These are phyloP conservation scores for Penicillium samsonianum DNA, from an alignment of 495 filamentous ascomycete genomes.

Conservation along the genomic window DNA sequence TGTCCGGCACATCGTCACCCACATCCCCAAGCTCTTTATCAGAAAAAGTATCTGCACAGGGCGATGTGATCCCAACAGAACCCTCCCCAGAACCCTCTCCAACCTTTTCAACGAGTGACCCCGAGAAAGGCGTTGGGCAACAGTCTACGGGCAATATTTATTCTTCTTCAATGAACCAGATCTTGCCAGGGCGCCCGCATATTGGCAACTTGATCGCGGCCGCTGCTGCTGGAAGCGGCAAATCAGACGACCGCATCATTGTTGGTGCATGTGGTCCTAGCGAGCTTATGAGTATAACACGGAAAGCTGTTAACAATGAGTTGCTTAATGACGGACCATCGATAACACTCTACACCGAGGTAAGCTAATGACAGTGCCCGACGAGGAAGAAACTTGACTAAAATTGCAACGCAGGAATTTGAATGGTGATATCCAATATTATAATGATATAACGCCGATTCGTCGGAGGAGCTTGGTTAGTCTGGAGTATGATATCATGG, in stretches of 20 bases:
- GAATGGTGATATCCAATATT: neutral
- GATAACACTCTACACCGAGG: conserved; percentile 9
- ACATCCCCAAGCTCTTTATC: neutral
- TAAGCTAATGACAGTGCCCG: neutral
- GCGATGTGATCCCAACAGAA: neutral
- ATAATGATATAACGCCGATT: too few species aligned
- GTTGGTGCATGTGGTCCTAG: conserved; percentile 11
- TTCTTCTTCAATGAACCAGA: neutral
- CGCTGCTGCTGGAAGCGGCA: neutral
- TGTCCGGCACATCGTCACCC: neutral
- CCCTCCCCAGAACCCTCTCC: neutral
- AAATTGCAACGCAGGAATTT: neutral
- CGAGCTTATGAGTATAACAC: neutral
- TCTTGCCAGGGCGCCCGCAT: conserved; percentile 3
- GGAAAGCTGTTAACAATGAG: neutral
- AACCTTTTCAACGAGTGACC: neutral
- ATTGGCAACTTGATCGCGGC: neutral
- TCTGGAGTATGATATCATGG: neutral
- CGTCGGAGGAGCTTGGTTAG: neutral
- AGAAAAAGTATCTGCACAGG: neutral
- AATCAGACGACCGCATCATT: conserved; percentile 6
- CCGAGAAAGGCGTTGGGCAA: conserved; percentile 1
- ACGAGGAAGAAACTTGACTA: neutral
- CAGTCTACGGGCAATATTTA: neutral
- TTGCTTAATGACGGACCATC: neutral